These are phyloP conservation scores for Colletotrichum neosansevieriae DNA, from an alignment of 2,329 filamentous ascomycete genomes.

Conservation along the genomic window DNA sequence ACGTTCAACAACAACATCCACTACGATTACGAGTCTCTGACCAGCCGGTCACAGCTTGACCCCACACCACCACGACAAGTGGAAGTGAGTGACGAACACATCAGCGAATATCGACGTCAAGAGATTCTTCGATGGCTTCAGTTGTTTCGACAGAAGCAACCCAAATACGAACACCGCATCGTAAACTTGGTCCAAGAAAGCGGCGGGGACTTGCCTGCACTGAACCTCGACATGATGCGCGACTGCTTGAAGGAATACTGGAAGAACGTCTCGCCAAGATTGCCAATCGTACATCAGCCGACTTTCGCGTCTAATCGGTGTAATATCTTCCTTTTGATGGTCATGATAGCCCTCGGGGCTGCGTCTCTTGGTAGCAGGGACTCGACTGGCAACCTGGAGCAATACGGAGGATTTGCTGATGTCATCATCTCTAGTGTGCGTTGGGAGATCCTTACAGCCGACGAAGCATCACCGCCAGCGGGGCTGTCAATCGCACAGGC, in stretches of 20 bases:
- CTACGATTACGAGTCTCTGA: conserved; percentile 64
- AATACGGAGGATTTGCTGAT: conserved; percentile 63
- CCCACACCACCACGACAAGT: conserved; percentile 55
- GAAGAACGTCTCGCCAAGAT: conserved; percentile 85
- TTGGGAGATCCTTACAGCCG: conserved; percentile 86
- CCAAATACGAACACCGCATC: conserved; percentile 50
- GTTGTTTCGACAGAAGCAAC: conserved; percentile 58
- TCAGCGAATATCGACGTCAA: conserved; percentile 58
- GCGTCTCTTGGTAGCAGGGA: conserved; percentile 77
- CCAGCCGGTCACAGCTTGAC: conserved; percentile 60
- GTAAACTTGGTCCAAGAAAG: conserved; percentile 50
- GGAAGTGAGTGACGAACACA: conserved; percentile 57
- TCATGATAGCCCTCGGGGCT: conserved; percentile 87
- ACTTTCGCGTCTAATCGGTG: conserved; percentile 88
- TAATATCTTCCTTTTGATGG: conserved; percentile 79
- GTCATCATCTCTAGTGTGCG: conserved; percentile 79
- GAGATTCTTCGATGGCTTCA: conserved; percentile 60
- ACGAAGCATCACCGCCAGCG: conserved; percentile 85
- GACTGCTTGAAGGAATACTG: conserved; percentile 90
- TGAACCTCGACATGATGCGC: conserved; percentile 85
- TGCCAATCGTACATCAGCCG: conserved; percentile 89
- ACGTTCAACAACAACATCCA: conserved; percentile 64
- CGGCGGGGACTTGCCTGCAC: conserved; percentile 57
- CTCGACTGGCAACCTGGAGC: conserved; percentile 63
- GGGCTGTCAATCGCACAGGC: conserved; percentile 92